Evolutionary conservation across 805 yeast genomes (phyloP), one percentile per base, ranked within the genome.

Genomic region (Saturnispora ahearnii): DNA sequence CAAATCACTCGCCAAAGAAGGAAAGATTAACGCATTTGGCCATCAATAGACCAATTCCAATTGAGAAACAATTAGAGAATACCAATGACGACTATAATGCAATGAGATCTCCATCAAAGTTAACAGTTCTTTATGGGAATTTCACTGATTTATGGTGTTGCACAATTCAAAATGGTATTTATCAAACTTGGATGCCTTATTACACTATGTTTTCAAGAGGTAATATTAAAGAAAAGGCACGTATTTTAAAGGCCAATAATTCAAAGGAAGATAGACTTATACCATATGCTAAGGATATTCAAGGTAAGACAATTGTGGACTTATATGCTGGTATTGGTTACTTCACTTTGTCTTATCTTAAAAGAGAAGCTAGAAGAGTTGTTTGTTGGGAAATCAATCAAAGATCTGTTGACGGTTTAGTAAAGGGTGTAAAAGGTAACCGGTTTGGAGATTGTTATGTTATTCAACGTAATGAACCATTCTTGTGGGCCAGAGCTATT

Each of bases 121-220:
- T 88, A 4, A 53, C 66, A 0, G 82, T 87, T 0, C 45, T 88
- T 2, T 70, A 71, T 57, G 95, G 95, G 0, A 77, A 79, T 46
- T 84, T 84, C 64, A 88, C 87, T 0, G 84, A 86, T 0, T 76
- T 87, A 56, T 87, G 96, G 96, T 84, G 89, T 57, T 64, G 72
- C 10, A 73, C 73, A 1, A 65, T 71, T 2, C 96, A 87, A 58
- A 86, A 88, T 62, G 89, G 88, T 2, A 78, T 87, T 3, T 69
- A 62, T 54, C 96, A 87, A 59, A 73, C 76, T 9, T 87, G 96
- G 96, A 87, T 91, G 5, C 96, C 96, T 2, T 62, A 73, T 49
- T 82, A 79, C 59, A 86, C 95, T 2, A 87, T 87, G 96, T 88
- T 88, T 61, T 82, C 90, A 45, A 65, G 96, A 18, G 96, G 96